phyloP scores from a whole-genome alignment of 306 rosid species.

The Quercus suber region DNA sequence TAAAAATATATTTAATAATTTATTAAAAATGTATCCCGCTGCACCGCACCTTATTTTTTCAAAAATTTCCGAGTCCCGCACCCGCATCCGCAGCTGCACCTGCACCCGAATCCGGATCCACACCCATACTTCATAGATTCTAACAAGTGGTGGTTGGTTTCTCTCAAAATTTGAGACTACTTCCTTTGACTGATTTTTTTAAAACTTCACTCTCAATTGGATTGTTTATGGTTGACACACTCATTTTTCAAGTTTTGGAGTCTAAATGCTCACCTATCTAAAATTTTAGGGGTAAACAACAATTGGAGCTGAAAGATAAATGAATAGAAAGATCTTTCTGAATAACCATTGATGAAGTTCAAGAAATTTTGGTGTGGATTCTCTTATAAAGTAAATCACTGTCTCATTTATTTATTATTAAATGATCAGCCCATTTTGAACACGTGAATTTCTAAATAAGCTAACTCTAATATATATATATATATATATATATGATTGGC shows the following conservation, averaged over 20 bases:
- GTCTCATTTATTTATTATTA: too few species aligned
- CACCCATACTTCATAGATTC: neutral
- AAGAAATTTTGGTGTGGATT: neutral
- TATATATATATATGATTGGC: neutral
- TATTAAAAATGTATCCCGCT: too few species aligned
- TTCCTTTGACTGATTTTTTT: neutral
- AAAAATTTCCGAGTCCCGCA: too few species aligned
- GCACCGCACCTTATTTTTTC: too few species aligned
- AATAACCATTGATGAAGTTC: neutral
- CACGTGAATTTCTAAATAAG: neutral
- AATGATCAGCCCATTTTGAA: too few species aligned
- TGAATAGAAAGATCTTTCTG: neutral
- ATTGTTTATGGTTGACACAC: neutral
- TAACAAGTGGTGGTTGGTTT: neutral
- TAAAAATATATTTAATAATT: too few species aligned
- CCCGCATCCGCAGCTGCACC: too few species aligned
- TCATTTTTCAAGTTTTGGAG: neutral
- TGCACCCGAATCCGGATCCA: too few species aligned
- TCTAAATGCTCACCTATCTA: neutral
- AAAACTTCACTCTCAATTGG: neutral
- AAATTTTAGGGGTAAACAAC: neutral
- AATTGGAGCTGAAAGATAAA: neutral
- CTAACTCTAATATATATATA: neutral
- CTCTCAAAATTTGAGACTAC: neutral
- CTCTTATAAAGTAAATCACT: too few species aligned